Evolutionary conservation across 352 stramenopile species (phyloP), one percentile per base, ranked within the genome.

Genomic region (Phytophthora agathidicida): DNA sequence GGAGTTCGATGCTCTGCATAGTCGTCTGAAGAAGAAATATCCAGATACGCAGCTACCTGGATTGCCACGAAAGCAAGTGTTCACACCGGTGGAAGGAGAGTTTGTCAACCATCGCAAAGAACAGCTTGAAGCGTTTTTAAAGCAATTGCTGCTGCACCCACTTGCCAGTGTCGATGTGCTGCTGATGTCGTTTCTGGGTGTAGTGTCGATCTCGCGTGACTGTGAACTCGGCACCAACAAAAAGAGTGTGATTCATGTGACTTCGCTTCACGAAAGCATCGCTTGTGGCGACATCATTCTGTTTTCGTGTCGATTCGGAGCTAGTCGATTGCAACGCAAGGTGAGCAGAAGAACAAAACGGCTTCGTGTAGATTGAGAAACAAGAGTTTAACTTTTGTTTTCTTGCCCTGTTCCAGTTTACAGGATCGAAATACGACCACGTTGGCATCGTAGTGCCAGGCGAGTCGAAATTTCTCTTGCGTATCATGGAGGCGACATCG

Each of bases 371-470:
- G n/a, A n/a, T 38, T 33, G 2, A 23, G 16, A 6, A 14, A 22
- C 37, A 13, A 10, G 23, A 22, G 10, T 31, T 19, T 36, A 3
- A 37, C 7, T 7, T 19, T 37, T 16, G 14, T 28, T 47, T 47
- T 19, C 9, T 52, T 28, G 13, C 46, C 26, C 2, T 55, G 10
- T 23, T 50, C n/a, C 48, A 89, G 80, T 82, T 89, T 28, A 94
- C 85, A 32, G 67, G 85, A 5, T 72, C 83, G 2, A 87, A 78
- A 44, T 95, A 93, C 44, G 86, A 95, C 43, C 86, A 95, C 33
- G 83, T 89, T 26, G 86, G 77, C 0, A 89, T 95, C 13, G 83
- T 95, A 11, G 81, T 93, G 0, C 86, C 86, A 3, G 83, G 83
- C 1, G 69, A 72, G 7, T 88, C 82, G 0, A 68, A 55, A 0